Conservation (phyloP, 2,329 filamentous ascomycete genomes). For the Zasmidium cellare region DNA sequence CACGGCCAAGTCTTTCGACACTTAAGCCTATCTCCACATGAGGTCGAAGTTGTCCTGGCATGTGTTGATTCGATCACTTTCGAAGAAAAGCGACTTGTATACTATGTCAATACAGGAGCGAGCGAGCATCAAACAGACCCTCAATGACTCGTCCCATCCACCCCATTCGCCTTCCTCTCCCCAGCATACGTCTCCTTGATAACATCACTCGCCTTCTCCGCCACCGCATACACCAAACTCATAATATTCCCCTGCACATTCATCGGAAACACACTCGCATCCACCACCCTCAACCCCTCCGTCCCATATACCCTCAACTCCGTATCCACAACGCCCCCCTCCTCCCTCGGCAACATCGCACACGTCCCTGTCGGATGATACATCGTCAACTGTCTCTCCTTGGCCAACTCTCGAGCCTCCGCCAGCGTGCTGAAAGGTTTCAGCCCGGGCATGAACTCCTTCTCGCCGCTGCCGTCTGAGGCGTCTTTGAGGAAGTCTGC, state of each 20-base stretch:
- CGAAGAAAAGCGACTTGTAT: not conserved
- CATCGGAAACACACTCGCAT: slow-evolving; percentile 44
- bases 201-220: slow-evolving; percentile 5
- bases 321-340: slow-evolving; percentile 9
- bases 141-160: not conserved
- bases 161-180: not conserved
- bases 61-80: too few species aligned
- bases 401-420: not conserved
- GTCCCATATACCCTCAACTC: slow-evolving; percentile 5
- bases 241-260: slow-evolving; percentile 40
- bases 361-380: slow-evolving; percentile 46
- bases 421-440: not conserved
- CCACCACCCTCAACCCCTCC: slow-evolving; percentile 23
- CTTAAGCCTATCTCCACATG: too few species aligned
- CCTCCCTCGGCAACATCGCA: slow-evolving; percentile 23
- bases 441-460: not conserved
- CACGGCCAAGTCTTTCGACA: slow-evolving; percentile 3
- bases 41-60: too few species aligned
- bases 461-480: not conserved
- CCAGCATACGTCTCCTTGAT: not conserved
- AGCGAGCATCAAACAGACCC: not conserved
- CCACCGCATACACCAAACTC: slow-evolving; percentile 20
- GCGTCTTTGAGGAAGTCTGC: not conserved
- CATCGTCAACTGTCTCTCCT: slow-evolving; percentile 15
- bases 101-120: not conserved